Evolutionary conservation across 73 alveolate species (phyloP).

Genomic region (Uronychia binucleata): DNA sequence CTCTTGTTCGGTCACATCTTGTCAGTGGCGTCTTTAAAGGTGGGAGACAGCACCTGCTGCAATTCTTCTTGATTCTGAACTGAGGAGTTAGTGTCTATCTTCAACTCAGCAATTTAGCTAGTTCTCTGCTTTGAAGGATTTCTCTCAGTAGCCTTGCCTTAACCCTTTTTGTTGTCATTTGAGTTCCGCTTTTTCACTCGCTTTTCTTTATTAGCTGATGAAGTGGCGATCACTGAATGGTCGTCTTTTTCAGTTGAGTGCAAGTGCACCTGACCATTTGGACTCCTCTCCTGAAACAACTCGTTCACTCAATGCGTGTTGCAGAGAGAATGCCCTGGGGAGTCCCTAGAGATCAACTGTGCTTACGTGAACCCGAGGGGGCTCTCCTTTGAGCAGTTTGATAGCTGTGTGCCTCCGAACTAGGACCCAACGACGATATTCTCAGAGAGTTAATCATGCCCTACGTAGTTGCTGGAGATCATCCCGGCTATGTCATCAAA

Average conservation of each 20-base stretch:
- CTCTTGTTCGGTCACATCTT: no score
- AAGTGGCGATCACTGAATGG: background rate
- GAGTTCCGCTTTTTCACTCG: background rate
- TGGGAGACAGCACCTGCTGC: no score
- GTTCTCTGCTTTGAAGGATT: background rate
- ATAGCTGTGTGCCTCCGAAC: background rate
- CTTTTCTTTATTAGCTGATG: background rate
- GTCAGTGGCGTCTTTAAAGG: no score
- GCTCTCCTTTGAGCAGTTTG: background rate
- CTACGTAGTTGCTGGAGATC: background rate
- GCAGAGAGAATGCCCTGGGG: background rate
- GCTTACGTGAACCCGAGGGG: background rate
- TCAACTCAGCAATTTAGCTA: no score
- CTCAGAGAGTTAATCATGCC: background rate
- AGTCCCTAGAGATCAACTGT: background rate
- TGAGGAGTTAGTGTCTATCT: no score
- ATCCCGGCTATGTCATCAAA: conserved; percentile 19
- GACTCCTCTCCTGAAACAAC: background rate
- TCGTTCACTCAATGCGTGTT: background rate
- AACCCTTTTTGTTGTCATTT: no score
- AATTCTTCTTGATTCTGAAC: no score
- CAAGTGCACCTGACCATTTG: no score
- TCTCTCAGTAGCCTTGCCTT: background rate
- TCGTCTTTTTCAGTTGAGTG: no score
- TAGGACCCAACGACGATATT: background rate